Base-by-base conservation (phyloP, 192 early-diverging fungal genomes). In the Phlyctochytrium arcticum region DNA sequence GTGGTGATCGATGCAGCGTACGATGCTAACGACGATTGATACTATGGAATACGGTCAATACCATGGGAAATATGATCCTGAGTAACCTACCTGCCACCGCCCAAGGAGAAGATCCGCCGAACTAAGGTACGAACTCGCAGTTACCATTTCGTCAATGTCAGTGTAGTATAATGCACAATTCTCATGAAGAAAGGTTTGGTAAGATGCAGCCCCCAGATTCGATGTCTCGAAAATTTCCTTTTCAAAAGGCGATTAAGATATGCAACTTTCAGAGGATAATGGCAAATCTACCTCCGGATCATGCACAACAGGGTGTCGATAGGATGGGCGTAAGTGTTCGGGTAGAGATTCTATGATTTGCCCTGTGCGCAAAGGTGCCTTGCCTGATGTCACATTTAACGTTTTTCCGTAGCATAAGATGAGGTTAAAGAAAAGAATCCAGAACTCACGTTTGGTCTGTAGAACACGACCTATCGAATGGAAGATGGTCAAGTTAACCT, bases 391-490 rank as follows among this genome's bases (percentile, higher is more conserved):
- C 15, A 19, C 50, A 1, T 44, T 44, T 12, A 19, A 2, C 39
- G 26, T 26, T 0, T 69, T 36, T 53, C 48, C 1, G 0, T 49
- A 21, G 9, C 1, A 0, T 27, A 68, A 2, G 53, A 3, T 29
- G 51, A 50, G 46, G 27, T 0, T 63, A 24, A 32, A 15, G 36
- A 44, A 24, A 63, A 21, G 19, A 5, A 53, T 8, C 50, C 29
- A 29, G 17, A 8, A 49, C 65, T 60, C 57, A 69, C 71, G 67
- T 62, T 77, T 77, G 48, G 59, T 69, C 31, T 71, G 49, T 2
- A 79, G 65, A 21, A 79, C 60, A 48, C 68, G 72, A 21, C 69
- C 75, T 10, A 79, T 54, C 15, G 73, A 65, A 62, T 79, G 77
- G 48, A 67, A 79, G 17, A 75, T 32, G 4, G 48, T 48, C 29